Evolutionary conservation across 75 land plant genomes (phyloP), one percentile per base, ranked within the genome.

Genomic region (Adiantum capillusveneris): DNA sequence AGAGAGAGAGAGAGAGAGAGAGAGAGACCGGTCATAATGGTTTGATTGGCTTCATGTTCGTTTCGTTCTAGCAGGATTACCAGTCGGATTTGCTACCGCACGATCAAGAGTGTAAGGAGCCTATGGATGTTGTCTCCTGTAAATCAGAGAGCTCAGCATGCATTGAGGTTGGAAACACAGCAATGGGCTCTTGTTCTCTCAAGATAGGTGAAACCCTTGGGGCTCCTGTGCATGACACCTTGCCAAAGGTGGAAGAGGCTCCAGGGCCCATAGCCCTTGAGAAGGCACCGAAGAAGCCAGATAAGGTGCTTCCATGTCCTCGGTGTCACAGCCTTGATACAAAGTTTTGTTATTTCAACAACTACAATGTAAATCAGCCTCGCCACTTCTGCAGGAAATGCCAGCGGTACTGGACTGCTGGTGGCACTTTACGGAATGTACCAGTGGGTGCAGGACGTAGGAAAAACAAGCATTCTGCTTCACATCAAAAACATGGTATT

Each of bases 381-480:
- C 60, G 96, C 30, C 96, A 90, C 62, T 90, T 90, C 73, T 90
- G 96, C 63, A 81, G 81, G 59, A 74, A 74, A 29, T 90, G 96
- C 54, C 96, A 87, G 65, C 63, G 96, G 26, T 90, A 90, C 30
- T 90, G 93, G 94, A 88, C 94, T 37, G 86, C 86, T 16, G 90
- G 94, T n/a, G 94, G 94, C 16, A 75, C 79, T 25, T 75, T 90
- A 75, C 78, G 96, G 60, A 90, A 87, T 57, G 96, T 90, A 18
- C 96, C 96, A 13, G 88, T 90, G 1, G 92, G 96, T n/a, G 82
- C 96, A 25, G 96, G 96, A 0, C 64, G 96, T 6, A 84, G 96
- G 12, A 90, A 87, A 60, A 84, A 69, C 56, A 90, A 90, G 17
- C 79, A 77, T 39, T 63, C 77, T 17, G 58, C 69, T 14, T 66